These are phyloP conservation scores for Podospora tetraspora DNA, from an alignment of 495 filamentous ascomycete species.

Conservation along the genomic window DNA sequence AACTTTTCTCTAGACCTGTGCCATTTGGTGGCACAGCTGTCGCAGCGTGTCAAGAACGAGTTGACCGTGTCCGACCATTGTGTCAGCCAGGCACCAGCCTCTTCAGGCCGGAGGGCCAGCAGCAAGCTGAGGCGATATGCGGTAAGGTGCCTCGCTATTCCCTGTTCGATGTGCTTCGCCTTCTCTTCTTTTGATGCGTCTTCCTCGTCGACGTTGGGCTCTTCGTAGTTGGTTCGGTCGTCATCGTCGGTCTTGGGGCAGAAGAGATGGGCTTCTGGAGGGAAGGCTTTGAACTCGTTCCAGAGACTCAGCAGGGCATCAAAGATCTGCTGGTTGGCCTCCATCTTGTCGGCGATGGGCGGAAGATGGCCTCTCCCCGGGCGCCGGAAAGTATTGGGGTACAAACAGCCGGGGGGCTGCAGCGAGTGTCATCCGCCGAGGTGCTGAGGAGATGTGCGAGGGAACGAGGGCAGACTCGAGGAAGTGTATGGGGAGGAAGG, in stretches of 20 bases:
- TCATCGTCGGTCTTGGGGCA: slow-evolving; percentile 41
- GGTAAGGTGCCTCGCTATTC: slow-evolving; percentile 47
- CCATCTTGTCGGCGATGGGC: slow-evolving; percentile 18
- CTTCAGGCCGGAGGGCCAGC: slow-evolving; percentile 59
- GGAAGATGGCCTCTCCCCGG: not conserved
- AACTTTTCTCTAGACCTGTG: slow-evolving; percentile 51
- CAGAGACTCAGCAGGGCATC: slow-evolving; percentile 25
- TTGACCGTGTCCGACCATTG: slow-evolving; percentile 51
- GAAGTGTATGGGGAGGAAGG: not conserved
- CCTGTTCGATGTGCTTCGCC: slow-evolving; percentile 42
- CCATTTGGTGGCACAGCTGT: slow-evolving; percentile 74
- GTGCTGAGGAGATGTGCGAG: not conserved
- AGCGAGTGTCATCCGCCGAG: slow-evolving; percentile 4
- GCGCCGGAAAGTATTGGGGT: slow-evolving; percentile 1
- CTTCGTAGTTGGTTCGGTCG: slow-evolving; percentile 51
- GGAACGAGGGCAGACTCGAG: not conserved
- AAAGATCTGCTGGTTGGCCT: slow-evolving; percentile 17
- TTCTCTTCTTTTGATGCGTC: slow-evolving; percentile 33
- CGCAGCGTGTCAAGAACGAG: slow-evolving; percentile 58
- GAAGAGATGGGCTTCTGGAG: slow-evolving; percentile 35
- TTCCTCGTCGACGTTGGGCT: slow-evolving; percentile 36
- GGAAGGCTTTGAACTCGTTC: slow-evolving; percentile 26
- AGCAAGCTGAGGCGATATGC: slow-evolving; percentile 61
- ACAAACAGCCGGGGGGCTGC: not conserved
- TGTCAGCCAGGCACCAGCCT: slow-evolving; percentile 52